phyloP scores from a whole-genome alignment of 306 rosid genomes.

The Herpetospermum pedunculosum region DNA sequence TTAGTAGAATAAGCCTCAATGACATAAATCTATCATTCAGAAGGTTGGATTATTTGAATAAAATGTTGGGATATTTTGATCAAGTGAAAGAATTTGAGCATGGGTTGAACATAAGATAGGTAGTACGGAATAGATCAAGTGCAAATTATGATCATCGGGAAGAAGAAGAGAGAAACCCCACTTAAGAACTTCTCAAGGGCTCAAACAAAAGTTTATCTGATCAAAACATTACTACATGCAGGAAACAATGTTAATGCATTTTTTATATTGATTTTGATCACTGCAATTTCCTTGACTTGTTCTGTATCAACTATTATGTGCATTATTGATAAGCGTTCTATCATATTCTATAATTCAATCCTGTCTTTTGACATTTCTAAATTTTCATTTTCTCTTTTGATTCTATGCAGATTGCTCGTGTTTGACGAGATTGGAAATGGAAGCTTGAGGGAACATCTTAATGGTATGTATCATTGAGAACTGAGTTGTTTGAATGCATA shows the following conservation, averaged over 20 bases:
- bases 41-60: background rate
- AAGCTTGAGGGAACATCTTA: slow-evolving; percentile 86
- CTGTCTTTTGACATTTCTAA: background rate
- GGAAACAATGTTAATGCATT: background rate
- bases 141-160: background rate
- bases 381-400: background rate
- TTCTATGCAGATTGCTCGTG: slow-evolving; percentile 52
- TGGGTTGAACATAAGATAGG: background rate
- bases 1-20: background rate
- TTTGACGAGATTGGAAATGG: slow-evolving; percentile 72
- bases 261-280: background rate
- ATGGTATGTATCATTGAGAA: slow-evolving; percentile 52
- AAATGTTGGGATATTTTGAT: background rate
- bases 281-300: background rate
- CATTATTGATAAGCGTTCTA: background rate
- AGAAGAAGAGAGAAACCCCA: background rate
- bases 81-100: background rate
- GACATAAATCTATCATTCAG: background rate
- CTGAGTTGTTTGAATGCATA: background rate
- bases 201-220: background rate
- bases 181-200: background rate
- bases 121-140: background rate
- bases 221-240: background rate
- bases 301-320: background rate
- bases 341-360: background rate